Percentiles rank a stretch among this genome's conserved stretches.
phyloP scores from a whole-genome alignment of 208 protist genomes.

The Acanthamoeba triangularis region DNA sequence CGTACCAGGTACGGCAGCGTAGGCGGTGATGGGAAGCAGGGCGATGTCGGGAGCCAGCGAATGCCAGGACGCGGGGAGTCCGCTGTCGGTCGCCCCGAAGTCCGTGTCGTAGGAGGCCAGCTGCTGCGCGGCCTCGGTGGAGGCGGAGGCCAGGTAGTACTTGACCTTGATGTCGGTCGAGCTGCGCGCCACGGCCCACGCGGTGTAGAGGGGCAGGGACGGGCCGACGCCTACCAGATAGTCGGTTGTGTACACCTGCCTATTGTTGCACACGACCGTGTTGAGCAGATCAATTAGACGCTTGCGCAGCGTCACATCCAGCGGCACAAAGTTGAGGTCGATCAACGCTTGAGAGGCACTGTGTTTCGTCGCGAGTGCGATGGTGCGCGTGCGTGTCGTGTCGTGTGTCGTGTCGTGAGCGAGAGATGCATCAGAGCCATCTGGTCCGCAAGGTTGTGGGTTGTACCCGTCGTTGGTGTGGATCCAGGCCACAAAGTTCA shows the following conservation, averaged over 20 bases:
- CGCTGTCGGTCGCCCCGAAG: not conserved
- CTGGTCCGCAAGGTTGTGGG: too few species aligned
- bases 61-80: not conserved
- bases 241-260: not conserved
- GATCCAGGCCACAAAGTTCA: not conserved
- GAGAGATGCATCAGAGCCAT: too few species aligned
- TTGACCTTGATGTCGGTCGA: not conserved
- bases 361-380: too few species aligned
- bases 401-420: too few species aligned
- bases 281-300: not conserved
- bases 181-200: not conserved
- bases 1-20: not conserved
- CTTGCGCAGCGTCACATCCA: not conserved
- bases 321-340: not conserved
- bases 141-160: not conserved
- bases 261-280: not conserved
- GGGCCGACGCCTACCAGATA: not conserved
- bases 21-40: not conserved
- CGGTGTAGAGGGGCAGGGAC: not conserved
- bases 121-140: not conserved
- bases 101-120: not conserved
- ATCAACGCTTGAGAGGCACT: not conserved
- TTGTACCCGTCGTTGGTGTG: conserved; percentile 59
- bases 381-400: not conserved
- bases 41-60: not conserved